Evolutionary conservation across 495 filamentous ascomycete species (phyloP).

Genomic region (Xylaria intraflava): DNA sequence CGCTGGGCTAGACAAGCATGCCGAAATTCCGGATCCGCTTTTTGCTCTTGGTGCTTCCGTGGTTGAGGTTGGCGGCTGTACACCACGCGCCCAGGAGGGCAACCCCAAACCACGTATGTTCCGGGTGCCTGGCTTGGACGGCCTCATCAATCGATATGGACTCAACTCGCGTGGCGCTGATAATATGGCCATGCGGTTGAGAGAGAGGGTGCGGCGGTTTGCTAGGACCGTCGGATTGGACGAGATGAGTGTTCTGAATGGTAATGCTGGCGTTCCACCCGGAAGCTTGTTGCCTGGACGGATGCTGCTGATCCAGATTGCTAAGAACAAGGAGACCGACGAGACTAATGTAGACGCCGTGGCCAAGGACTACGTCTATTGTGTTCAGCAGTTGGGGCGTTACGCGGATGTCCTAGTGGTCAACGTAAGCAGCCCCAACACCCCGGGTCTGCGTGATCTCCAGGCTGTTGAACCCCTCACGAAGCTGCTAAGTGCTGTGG

Average conservation of each 20-base stretch:
- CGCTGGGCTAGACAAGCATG: constrained; percentile 91
- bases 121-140: constrained; percentile 70
- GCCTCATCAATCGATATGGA: constrained; percentile 91
- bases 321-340: constrained; percentile 90
- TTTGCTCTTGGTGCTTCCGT: constrained; percentile 74
- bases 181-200: constrained; percentile 69
- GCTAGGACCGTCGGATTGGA: constrained; percentile 63
- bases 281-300: constrained; percentile 69
- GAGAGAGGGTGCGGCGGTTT: constrained; percentile 69
- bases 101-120: constrained; percentile 86
- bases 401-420: constrained; percentile 95
- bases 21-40: constrained; percentile 73
- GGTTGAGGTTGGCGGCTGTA: constrained; percentile 88
- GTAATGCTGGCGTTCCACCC: constrained; percentile 54
- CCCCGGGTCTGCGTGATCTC: constrained; percentile 76
- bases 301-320: constrained; percentile 85
- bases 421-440: constrained; percentile 95
- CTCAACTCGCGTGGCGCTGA: constrained; percentile 88
- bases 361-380: constrained; percentile 75
- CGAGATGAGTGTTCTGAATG: constrained; percentile 66
- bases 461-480: constrained; percentile 79
- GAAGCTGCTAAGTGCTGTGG: constrained; percentile 70
- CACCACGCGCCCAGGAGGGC: constrained; percentile 75
- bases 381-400: constrained; percentile 68
- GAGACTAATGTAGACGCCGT: constrained; percentile 80